phyloP scores from a whole-genome alignment of 768 basidiomycete genomes.

The Naganishia randhawae region DNA sequence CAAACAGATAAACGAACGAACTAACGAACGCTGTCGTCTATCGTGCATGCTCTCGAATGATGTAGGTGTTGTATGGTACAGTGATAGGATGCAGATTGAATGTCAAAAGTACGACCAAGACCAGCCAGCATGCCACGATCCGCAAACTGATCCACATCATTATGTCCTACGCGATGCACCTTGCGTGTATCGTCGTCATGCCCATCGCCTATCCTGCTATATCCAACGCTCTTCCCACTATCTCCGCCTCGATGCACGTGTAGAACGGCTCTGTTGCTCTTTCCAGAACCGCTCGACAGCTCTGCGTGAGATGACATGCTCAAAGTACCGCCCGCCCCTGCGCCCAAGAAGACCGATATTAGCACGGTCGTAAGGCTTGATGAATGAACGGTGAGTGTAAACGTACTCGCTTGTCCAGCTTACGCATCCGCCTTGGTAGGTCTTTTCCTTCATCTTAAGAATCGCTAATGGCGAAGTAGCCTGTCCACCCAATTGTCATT shows the following conservation, averaged over 20 bases:
- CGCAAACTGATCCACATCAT: not conserved
- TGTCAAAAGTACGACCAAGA: no score
- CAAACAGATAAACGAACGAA: no score
- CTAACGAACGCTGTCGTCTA: no score
- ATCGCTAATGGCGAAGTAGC: conserved; percentile 26
- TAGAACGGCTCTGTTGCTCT: conserved; percentile 5
- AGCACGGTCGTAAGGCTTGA: not conserved
- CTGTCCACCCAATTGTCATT: not conserved
- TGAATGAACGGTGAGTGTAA: not conserved
- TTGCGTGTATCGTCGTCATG: not conserved
- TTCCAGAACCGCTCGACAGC: conserved; percentile 21
- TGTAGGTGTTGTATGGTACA: not conserved
- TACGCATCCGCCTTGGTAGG: conserved; percentile 28
- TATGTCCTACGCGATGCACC: not conserved
- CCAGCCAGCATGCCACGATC: no score
- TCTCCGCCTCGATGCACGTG: not conserved
- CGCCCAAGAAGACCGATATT: not conserved
- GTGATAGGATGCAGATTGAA: not conserved
- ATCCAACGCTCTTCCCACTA: no score
- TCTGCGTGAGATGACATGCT: conserved; percentile 23
- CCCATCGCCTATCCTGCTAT: not conserved
- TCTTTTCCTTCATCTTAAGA: conserved; percentile 27
- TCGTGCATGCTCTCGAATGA: no score
- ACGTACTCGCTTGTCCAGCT: conserved; percentile 32
- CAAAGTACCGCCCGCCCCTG: conserved; percentile 27